Conservation (phyloP, 352 stramenopile genomes). For the Phytophthora macrochlamydospora region DNA sequence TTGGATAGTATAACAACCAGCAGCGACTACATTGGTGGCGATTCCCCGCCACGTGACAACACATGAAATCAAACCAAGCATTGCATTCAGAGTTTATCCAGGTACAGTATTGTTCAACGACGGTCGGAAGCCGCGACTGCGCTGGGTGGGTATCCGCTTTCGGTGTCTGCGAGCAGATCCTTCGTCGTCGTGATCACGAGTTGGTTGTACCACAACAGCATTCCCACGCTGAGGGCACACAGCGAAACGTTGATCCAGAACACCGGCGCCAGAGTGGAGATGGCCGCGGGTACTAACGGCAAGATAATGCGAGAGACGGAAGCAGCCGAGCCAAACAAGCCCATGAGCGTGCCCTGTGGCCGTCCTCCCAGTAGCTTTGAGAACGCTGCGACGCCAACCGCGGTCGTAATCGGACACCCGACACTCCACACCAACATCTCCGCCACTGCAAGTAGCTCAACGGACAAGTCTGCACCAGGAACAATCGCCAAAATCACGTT, state of each 20-base stretch:
- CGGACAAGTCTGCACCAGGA: constrained; percentile 35
- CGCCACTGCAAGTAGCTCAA: constrained; percentile 41
- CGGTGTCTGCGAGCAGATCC: constrained; percentile 39
- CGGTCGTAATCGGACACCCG: constrained; percentile 71
- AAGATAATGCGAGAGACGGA: constrained; percentile 78
- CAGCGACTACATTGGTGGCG: too few species aligned
- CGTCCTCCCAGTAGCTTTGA: constrained; percentile 69
- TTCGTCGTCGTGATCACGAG: constrained; percentile 47
- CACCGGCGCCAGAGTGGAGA: constrained; percentile 60
- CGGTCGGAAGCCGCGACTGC: constrained; percentile 21
- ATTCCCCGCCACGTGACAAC: too few species aligned
- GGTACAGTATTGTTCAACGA: background rate
- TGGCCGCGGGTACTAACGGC: constrained; percentile 63
- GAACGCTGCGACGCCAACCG: constrained; percentile 70
- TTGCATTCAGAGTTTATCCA: too few species aligned
- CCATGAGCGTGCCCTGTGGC: constrained; percentile 76
- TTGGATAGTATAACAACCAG: too few species aligned
- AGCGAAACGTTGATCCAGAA: constrained; percentile 75
- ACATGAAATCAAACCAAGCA: too few species aligned
- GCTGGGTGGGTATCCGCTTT: constrained; percentile 28
- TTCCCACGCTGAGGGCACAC: constrained; percentile 51
- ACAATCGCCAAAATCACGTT: constrained; percentile 62
- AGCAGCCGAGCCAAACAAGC: constrained; percentile 64
- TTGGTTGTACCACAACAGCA: constrained; percentile 67
- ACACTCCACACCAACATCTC: constrained; percentile 78